Percentiles rank a stretch among this genome's conserved stretches.
phyloP scores from a whole-genome alignment of 116 monocot species.

The Papilionanthe hybrid region DNA sequence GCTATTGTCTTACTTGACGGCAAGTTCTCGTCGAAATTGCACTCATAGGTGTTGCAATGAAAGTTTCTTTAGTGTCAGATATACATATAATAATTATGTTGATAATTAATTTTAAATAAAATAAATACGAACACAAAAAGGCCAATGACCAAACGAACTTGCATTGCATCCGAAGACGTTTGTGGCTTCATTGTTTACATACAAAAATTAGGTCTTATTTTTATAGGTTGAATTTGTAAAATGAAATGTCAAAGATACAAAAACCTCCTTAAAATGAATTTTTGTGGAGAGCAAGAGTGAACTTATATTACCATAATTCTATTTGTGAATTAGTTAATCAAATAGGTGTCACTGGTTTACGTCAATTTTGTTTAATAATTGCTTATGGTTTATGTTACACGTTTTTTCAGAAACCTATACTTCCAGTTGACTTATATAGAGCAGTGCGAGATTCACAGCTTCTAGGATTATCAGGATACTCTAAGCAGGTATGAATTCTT shows the following conservation, averaged over 20 bases:
- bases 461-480: conserved; percentile 74
- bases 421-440: conserved; percentile 67
- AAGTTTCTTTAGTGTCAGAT: background rate
- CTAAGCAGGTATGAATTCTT: conserved; percentile 45
- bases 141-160: background rate
- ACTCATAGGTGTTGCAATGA: background rate
- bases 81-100: background rate
- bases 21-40: background rate
- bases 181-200: background rate
- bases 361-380: background rate
- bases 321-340: background rate
- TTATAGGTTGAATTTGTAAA: background rate
- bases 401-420: conserved; percentile 61
- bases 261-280: background rate
- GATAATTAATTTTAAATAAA: background rate
- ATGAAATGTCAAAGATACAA: background rate
- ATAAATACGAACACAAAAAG: background rate
- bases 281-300: background rate
- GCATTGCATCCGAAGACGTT: background rate
- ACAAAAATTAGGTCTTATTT: background rate
- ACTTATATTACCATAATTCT: background rate
- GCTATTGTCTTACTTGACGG: background rate
- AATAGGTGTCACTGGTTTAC: background rate
- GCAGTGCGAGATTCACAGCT: conserved; percentile 66
- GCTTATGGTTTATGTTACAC: background rate